Evolutionary conservation across 2,329 filamentous ascomycete genomes (phyloP).

Genomic region (Cryoendolithus antarcticus): DNA sequence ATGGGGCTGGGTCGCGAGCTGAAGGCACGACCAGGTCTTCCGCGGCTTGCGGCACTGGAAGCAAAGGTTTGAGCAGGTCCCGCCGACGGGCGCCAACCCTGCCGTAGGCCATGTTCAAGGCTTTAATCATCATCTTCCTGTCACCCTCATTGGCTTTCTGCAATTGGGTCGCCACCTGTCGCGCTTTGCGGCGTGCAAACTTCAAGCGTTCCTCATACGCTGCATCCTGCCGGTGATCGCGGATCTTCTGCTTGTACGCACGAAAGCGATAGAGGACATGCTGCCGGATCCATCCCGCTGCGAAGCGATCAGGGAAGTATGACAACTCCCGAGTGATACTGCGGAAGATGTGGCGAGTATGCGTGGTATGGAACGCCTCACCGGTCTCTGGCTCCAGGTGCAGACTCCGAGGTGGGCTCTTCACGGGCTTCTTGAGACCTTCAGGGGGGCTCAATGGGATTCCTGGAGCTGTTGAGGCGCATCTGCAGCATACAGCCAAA

Average conservation of each 20-base stretch:
- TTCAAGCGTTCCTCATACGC: conserved; percentile 7
- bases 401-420: too few species aligned
- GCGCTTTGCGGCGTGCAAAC: conserved; percentile 20
- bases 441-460: too few species aligned
- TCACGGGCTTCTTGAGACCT: too few species aligned
- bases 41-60: background rate
- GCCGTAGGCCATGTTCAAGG: conserved; percentile 45
- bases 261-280: conserved; percentile 39
- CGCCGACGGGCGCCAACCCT: conserved; percentile 41
- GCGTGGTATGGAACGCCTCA: conserved; percentile 4
- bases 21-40: background rate
- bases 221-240: conserved; percentile 10
- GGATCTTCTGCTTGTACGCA: conserved; percentile 8
- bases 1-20: background rate
- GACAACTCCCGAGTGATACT: conserved; percentile 45
- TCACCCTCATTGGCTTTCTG: conserved; percentile 46
- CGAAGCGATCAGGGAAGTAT: conserved; percentile 47
- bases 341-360: conserved; percentile 37
- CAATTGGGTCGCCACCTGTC: conserved; percentile 34
- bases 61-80: conserved; percentile 27
- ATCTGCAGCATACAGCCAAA: too few species aligned
- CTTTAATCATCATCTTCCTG: conserved; percentile 34
- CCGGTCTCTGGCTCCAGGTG: too few species aligned
- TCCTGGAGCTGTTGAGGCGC: too few species aligned
- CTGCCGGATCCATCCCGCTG: conserved; percentile 37